These are phyloP conservation scores for Gyrodon lividus DNA, from an alignment of 768 basidiomycete genomes.

Conservation along the genomic window DNA sequence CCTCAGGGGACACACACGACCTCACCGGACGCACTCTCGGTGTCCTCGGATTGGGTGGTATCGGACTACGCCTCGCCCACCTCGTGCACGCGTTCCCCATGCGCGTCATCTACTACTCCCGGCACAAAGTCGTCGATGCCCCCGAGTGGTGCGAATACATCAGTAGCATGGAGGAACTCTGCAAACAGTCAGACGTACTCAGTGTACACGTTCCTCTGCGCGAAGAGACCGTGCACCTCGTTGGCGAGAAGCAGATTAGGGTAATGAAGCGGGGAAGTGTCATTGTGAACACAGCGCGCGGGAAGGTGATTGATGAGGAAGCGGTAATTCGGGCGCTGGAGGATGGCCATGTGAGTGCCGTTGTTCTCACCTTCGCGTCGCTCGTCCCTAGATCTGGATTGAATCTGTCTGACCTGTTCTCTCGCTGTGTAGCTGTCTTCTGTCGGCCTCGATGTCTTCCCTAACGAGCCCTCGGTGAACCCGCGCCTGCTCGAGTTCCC, in stretches of 20 bases:
- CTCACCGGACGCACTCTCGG: constrained; percentile 67
- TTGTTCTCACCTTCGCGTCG: neutral
- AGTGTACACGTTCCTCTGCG: constrained; percentile 84
- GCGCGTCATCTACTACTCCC: constrained; percentile 81
- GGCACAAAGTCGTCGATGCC: constrained; percentile 53
- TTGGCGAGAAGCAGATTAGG: constrained; percentile 74
- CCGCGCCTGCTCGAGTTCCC: constrained; percentile 78
- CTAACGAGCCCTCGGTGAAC: constrained; percentile 80
- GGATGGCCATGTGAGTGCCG: constrained; percentile 74
- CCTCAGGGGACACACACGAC: constrained; percentile 55
- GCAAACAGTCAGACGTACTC: constrained; percentile 74
- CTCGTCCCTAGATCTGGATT: constrained; percentile 10
- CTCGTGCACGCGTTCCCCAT: constrained; percentile 82
- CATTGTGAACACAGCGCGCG: constrained; percentile 88
- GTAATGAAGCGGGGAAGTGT: constrained; percentile 74
- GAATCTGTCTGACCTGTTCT: neutral
- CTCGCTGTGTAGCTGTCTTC: constrained; percentile 55
- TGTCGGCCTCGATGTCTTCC: constrained; percentile 84
- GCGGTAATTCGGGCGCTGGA: constrained; percentile 84
- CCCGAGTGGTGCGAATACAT: constrained; percentile 81
- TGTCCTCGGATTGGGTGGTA: constrained; percentile 76
- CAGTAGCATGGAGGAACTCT: constrained; percentile 59
- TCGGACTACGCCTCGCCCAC: constrained; percentile 68
- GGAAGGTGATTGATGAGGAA: constrained; percentile 85
- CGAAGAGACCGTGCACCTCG: constrained; percentile 67